phyloP scores from a whole-genome alignment of 2,329 filamentous ascomycete genomes.

The Didymella exigua region DNA sequence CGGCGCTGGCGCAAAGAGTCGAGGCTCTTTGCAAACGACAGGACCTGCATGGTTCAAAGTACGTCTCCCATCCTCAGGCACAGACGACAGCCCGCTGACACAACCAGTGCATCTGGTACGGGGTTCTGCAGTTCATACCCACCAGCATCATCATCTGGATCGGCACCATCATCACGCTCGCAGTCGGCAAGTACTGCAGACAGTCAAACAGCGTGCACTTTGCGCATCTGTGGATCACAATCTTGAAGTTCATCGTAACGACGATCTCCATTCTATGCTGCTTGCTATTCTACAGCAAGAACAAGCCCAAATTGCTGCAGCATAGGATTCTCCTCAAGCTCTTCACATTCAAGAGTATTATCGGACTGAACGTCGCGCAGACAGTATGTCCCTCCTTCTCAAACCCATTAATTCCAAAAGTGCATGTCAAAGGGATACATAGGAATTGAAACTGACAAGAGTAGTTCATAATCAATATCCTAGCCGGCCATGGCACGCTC shows the following conservation, averaged over 20 bases:
- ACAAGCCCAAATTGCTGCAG: constrained; percentile 27
- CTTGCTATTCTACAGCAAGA: constrained; percentile 33
- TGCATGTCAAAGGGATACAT: too few relatives aligned
- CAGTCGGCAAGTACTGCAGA: constrained; percentile 36
- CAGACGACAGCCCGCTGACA: background rate
- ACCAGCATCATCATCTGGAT: constrained; percentile 38
- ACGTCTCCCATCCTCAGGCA: background rate
- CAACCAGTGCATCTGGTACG: constrained; percentile 36
- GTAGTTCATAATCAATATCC: constrained; percentile 40
- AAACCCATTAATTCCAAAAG: background rate
- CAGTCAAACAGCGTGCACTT: constrained; percentile 38
- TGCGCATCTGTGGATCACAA: constrained; percentile 40
- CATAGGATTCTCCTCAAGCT: constrained; percentile 40
- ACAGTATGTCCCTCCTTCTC: constrained; percentile 25
- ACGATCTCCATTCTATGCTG: constrained; percentile 28
- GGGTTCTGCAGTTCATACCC: constrained; percentile 42
- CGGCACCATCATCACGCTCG: constrained; percentile 29
- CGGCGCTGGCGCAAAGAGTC: constrained; percentile 22
- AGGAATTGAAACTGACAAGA: background rate
- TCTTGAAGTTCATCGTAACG: constrained; percentile 29
- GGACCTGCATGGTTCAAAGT: constrained; percentile 39
- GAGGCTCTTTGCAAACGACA: constrained; percentile 15
- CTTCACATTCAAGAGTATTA: constrained; percentile 41
- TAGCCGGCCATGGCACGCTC: constrained; percentile 29
- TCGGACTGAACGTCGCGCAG: constrained; percentile 38